Evolutionary conservation across 768 basidiomycete genomes (phyloP).

Genomic region (Termitomyces sp.): DNA sequence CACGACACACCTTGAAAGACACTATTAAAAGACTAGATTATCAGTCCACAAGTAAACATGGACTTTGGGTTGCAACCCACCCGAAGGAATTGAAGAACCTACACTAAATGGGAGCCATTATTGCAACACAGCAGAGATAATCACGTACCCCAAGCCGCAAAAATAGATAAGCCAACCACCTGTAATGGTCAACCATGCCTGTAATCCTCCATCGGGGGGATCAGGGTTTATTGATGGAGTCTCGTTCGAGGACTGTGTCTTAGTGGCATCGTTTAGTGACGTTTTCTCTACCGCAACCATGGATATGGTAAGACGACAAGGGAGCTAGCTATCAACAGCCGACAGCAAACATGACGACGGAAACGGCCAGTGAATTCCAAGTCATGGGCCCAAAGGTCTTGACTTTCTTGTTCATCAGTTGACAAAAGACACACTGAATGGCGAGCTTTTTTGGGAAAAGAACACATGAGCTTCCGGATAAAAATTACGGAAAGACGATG

Average conservation of each 20-base stretch:
- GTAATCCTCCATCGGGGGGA: slow-evolving; percentile 7
- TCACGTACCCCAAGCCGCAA: slow-evolving; percentile 11
- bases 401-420: not conserved
- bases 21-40: not conserved
- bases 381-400: not conserved
- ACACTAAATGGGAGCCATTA: not conserved
- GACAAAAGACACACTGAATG: not conserved
- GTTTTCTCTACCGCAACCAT: not conserved
- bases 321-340: not conserved
- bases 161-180: slow-evolving; percentile 15
- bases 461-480: not conserved
- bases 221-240: not conserved
- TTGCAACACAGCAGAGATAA: not conserved
- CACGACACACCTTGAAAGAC: slow-evolving; percentile 12
- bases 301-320: not conserved
- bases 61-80: not conserved
- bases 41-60: not conserved
- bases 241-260: not conserved
- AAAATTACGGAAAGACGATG: not conserved
- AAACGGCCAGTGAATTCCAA: not conserved
- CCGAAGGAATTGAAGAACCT: slow-evolving; percentile 16
- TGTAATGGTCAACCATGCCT: slow-evolving; percentile 11
- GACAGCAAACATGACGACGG: not conserved
- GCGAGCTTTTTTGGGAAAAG: not conserved
- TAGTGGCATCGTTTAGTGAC: not conserved